Conservation (phyloP, 2,329 filamentous ascomycete genomes). For the Cercospora nicotianae region DNA sequence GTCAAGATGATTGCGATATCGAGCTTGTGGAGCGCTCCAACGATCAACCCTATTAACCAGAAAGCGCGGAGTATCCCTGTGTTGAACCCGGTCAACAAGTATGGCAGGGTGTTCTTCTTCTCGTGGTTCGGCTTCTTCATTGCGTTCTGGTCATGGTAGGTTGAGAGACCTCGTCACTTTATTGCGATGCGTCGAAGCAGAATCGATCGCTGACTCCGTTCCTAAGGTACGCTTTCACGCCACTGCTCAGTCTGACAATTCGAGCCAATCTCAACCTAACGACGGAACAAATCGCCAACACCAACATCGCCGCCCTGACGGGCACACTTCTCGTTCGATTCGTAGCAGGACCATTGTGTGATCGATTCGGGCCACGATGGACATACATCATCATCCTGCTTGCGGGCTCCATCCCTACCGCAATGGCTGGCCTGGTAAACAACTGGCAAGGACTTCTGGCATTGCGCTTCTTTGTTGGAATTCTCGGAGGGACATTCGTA, state of each 20-base stretch:
- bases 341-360: conserved; percentile 76
- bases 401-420: conserved; percentile 76
- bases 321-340: conserved; percentile 76
- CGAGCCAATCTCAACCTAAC: conserved; percentile 72
- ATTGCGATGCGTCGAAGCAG: background rate
- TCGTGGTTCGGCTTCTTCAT: conserved; percentile 84
- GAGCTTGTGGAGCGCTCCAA: conserved; percentile 56
- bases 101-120: conserved; percentile 87
- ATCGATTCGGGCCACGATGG: conserved; percentile 74
- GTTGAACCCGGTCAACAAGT: conserved; percentile 73
- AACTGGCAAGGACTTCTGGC: conserved; percentile 65
- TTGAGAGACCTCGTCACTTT: background rate
- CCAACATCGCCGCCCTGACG: conserved; percentile 79
- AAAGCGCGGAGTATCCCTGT: conserved; percentile 79
- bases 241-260: conserved; percentile 75
- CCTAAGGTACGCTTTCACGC: conserved; percentile 78
- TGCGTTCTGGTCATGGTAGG: conserved; percentile 76
- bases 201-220: background rate
- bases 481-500: conserved; percentile 75
- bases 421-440: conserved; percentile 73
- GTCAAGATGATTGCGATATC: conserved; percentile 14
- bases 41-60: conserved; percentile 77
- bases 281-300: conserved; percentile 74
- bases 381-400: conserved; percentile 75
- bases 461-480: conserved; percentile 75